Percentiles rank a stretch among this genome's conserved stretches.
phyloP scores from a whole-genome alignment of 2,329 filamentous ascomycete genomes.

The Botryosphaeria dothidea region DNA sequence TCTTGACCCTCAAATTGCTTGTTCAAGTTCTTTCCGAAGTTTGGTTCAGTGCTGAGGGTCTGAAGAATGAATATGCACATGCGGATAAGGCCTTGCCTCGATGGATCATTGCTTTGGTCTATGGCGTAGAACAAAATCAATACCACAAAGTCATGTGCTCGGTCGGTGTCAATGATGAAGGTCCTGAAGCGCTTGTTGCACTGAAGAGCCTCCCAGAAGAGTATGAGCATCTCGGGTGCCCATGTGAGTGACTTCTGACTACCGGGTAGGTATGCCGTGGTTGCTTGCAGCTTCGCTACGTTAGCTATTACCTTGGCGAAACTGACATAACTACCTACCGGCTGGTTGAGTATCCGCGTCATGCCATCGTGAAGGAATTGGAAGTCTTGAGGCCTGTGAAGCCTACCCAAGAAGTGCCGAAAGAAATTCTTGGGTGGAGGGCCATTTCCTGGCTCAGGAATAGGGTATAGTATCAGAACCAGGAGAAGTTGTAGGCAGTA shows the following conservation, averaged over 20 bases:
- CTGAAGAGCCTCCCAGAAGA: constrained; percentile 96
- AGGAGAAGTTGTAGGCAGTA: constrained; percentile 92
- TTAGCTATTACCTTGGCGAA: constrained; percentile 20
- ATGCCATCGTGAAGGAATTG: constrained; percentile 96
- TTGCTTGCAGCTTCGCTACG: constrained; percentile 68
- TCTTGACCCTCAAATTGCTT: constrained; percentile 87
- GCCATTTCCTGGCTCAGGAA: constrained; percentile 71
- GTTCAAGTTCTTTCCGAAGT: constrained; percentile 88
- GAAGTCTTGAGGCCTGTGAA: constrained; percentile 94
- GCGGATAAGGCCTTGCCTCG: constrained; percentile 87
- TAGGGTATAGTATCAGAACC: constrained; percentile 79
- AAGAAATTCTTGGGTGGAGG: constrained; percentile 83
- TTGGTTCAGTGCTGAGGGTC: constrained; percentile 88
- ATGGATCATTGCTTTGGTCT: constrained; percentile 80
- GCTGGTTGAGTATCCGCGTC: constrained; percentile 88
- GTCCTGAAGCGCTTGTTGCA: constrained; percentile 97
- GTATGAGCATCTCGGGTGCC: constrained; percentile 92
- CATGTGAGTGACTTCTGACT: constrained; percentile 79
- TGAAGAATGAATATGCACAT: constrained; percentile 98
- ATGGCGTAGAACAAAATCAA: constrained; percentile 90
- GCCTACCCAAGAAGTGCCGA: constrained; percentile 83
- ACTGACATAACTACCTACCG: no score
- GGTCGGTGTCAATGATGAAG: constrained; percentile 94
- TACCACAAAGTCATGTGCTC: constrained; percentile 89
- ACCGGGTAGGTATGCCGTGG: constrained; percentile 83